Base-by-base conservation (phyloP, 345 rosid genomes). In the Trapa incisa region DNA sequence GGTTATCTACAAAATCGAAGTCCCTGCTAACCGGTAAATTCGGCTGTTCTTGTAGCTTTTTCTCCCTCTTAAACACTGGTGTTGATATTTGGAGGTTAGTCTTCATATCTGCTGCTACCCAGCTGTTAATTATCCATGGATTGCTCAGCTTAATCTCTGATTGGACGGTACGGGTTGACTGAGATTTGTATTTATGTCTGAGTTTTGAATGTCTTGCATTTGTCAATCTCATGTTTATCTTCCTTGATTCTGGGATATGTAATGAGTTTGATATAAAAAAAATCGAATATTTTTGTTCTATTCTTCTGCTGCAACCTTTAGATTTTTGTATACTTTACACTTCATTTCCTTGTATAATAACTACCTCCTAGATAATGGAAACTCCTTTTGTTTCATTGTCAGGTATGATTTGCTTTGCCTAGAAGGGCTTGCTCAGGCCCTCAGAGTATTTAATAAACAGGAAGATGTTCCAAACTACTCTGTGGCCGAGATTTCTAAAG, bases 401-500 rank as follows among this genome's bases (percentile, higher is more conserved):
- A 94, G 99, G 77, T 89, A 89, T 13, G 99, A 94, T 83, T 82
- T 94, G 74, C 96, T 94, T 48, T 94, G 96, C 80, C 91, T 88
- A 9, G 97, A 91, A 82, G 99, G 99, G 61, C 80, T 94, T 77
- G 96, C 97, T n/a, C 93, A 78, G 84, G 86, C 99, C 71, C 97
- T 94, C 45, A 87, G 93, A 5, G 56, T 91, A 76, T 94, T 94
- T 82, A 87, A 77, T 67, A 64, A 79, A 73, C 78, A 84, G 75
- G 85, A 91, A 63, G 76, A 78, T 73, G 74, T 78, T 17, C 99
- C 99, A 2, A 73, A 53, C 0, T 87, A 84, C 81, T 9, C 64
- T 13, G 35, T 38, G 57, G 56, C 47, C 56, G 58, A 73, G 16
- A 74, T 88, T 29, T 68, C 77, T 73, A 80, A 79, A 71, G 81